phyloP scores from a whole-genome alignment of 805 yeast species.

The Starmerella apicola region DNA sequence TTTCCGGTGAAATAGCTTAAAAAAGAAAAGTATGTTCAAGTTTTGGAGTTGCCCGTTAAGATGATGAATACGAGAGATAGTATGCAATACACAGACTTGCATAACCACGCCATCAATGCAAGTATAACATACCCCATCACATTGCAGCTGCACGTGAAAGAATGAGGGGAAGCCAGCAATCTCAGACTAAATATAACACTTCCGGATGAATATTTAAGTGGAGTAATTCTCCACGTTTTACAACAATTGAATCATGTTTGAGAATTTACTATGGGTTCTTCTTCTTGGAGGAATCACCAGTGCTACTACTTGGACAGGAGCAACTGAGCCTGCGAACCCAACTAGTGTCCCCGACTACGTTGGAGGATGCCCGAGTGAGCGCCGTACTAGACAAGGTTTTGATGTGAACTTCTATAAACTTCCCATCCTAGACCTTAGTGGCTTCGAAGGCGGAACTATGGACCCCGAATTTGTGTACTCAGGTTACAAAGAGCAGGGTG shows the following conservation, averaged over 20 bases:
- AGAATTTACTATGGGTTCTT: neutral
- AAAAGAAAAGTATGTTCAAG: neutral
- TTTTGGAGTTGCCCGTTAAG: neutral
- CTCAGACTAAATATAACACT: neutral
- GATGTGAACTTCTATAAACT: neutral
- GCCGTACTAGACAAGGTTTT: neutral
- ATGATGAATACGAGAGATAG: no score
- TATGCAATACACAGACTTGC: no score
- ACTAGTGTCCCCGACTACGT: neutral
- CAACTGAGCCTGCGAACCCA: neutral
- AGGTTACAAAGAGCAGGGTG: conserved; percentile 1
- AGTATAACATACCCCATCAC: neutral
- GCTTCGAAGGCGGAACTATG: neutral
- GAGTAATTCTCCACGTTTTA: neutral
- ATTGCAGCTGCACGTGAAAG: neutral
- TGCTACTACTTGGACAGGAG: neutral
- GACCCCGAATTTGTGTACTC: neutral
- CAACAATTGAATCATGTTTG: neutral
- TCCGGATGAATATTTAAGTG: neutral
- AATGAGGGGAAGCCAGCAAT: neutral
- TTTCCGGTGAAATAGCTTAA: no score
- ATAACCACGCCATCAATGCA: neutral
- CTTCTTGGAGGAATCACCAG: neutral
- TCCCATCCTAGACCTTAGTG: neutral
- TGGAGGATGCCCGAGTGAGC: neutral